These are phyloP conservation scores for Phytophthora macrochlamydospora DNA, from an alignment of 352 stramenopile species.

Conservation along the genomic window DNA sequence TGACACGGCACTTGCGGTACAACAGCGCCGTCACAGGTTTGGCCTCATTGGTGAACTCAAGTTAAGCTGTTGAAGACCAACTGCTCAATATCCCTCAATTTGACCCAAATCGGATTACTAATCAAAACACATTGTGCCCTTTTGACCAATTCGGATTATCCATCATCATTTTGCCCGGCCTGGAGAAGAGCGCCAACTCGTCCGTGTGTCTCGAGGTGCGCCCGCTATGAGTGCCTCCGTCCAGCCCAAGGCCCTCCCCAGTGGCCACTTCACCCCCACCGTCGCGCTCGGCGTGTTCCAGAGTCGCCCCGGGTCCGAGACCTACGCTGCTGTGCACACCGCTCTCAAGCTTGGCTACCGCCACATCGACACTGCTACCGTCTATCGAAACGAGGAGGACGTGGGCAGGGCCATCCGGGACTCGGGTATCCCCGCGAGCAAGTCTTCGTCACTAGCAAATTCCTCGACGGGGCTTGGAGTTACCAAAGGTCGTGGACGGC, in stretches of 20 bases:
- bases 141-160: too few species aligned
- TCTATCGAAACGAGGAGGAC: slow-evolving; percentile 89
- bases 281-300: slow-evolving; percentile 66
- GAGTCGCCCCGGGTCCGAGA: slow-evolving; percentile 51
- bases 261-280: slow-evolving; percentile 48
- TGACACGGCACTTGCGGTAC: too few species aligned
- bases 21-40: too few species aligned
- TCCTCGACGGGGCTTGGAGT: slow-evolving; percentile 55
- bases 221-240: slow-evolving; percentile 24
- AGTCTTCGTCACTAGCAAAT: slow-evolving; percentile 88
- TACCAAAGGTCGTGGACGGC: slow-evolving; percentile 69
- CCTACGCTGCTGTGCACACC: slow-evolving; percentile 56
- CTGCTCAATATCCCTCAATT: too few species aligned
- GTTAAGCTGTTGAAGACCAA: too few species aligned
- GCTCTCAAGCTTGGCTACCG: slow-evolving; percentile 84
- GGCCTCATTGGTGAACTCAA: too few species aligned
- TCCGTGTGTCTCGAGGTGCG: not conserved
- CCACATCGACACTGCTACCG: slow-evolving; percentile 88
- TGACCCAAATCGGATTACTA: too few species aligned
- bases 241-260: slow-evolving; percentile 42
- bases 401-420: slow-evolving; percentile 79
- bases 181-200: too few species aligned
- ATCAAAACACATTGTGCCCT: too few species aligned
- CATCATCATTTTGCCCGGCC: too few species aligned
- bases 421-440: slow-evolving; percentile 74